These are phyloP conservation scores for Pestalotiopsis sp. DNA, from an alignment of 2,329 filamentous ascomycete species.

Conservation along the genomic window DNA sequence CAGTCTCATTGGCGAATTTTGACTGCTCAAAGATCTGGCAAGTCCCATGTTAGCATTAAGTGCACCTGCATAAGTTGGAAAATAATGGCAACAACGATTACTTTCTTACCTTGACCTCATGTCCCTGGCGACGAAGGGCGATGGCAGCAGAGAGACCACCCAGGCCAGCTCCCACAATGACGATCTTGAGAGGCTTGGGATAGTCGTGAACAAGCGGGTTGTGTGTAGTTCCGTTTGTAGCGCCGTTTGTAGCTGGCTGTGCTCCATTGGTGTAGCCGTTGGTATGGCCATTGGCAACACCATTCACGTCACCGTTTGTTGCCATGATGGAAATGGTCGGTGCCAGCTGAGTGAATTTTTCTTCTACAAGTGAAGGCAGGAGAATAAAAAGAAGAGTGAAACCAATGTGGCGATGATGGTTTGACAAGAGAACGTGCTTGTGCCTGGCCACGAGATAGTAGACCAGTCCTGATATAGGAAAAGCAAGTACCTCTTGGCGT, in stretches of 20 bases:
- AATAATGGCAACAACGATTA: not conserved
- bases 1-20: constrained; percentile 54
- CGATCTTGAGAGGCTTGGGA: constrained; percentile 18
- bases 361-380: not conserved
- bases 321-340: constrained; percentile 11
- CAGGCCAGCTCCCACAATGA: constrained; percentile 46
- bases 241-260: not conserved
- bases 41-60: not conserved
- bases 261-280: constrained; percentile 2
- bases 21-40: constrained; percentile 57
- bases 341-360: not conserved
- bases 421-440: not conserved
- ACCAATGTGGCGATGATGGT: not conserved
- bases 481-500: not conserved
- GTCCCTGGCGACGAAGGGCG: constrained; percentile 52
- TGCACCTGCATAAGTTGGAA: not conserved
- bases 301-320: constrained; percentile 12
- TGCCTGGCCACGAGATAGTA: not conserved
- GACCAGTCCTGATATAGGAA: not conserved
- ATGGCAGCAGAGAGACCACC: constrained; percentile 56
- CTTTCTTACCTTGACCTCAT: constrained; percentile 40
- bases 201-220: constrained; percentile 19
- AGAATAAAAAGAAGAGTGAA: not conserved
- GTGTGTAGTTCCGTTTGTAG: not conserved
- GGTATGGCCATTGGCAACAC: not conserved